These are phyloP conservation scores for Teunomyces aglyptinius DNA, from an alignment of 805 yeast species.

Conservation along the genomic window DNA sequence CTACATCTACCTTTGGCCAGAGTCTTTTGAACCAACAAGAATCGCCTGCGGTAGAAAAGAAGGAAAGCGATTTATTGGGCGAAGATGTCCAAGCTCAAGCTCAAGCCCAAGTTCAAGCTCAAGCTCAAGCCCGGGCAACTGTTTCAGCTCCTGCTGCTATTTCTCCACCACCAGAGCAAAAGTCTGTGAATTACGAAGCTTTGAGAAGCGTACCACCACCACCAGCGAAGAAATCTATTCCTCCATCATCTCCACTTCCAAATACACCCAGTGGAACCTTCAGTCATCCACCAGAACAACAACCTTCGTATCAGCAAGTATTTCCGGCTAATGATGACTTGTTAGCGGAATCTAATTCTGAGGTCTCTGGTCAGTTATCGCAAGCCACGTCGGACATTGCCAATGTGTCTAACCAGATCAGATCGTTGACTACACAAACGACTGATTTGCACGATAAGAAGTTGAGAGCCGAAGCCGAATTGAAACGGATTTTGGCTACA, in stretches of 20 bases:
- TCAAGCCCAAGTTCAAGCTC: slow-evolving; percentile 4
- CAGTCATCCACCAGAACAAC: not conserved
- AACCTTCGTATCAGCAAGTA: slow-evolving; percentile 2
- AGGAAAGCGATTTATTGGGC: slow-evolving; percentile 29
- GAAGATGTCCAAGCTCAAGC: slow-evolving; percentile 26
- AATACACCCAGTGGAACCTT: slow-evolving; percentile 14
- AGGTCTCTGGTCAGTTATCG: slow-evolving; percentile 65
- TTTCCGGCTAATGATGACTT: slow-evolving; percentile 42
- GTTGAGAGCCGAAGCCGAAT: slow-evolving; percentile 71
- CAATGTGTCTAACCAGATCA: slow-evolving; percentile 79
- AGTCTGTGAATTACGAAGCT: slow-evolving; percentile 48
- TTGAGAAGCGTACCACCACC: slow-evolving; percentile 48
- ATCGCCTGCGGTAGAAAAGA: slow-evolving; percentile 15
- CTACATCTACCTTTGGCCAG: slow-evolving; percentile 86
- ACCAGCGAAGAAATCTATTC: slow-evolving; percentile 24
- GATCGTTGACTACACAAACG: slow-evolving; percentile 74
- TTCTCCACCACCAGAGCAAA: slow-evolving; percentile 13
- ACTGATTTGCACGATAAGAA: slow-evolving; percentile 67
- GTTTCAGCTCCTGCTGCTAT: slow-evolving; percentile 28
- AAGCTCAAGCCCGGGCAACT: slow-evolving; percentile 7
- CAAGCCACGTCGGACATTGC: slow-evolving; percentile 84
- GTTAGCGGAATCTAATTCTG: slow-evolving; percentile 50
- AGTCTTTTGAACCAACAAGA: slow-evolving; percentile 42
- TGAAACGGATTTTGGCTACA: slow-evolving; percentile 60
- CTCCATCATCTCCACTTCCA: slow-evolving; percentile 16